Conservation (phyloP, 768 basidiomycete genomes). For the Mycena maculata region DNA sequence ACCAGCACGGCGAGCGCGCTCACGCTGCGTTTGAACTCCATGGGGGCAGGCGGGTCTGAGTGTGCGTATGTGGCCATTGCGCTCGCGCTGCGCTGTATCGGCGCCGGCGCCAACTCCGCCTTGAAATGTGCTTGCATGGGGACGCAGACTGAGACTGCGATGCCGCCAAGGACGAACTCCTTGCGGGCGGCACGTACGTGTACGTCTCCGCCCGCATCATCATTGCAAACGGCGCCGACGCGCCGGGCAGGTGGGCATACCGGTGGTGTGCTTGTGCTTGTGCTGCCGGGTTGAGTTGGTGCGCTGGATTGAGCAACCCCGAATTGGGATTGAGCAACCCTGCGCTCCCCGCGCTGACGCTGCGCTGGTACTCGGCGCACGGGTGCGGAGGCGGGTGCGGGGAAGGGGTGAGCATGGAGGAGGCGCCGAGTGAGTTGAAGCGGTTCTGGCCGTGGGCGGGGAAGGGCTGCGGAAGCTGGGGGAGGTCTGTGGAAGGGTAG, state of each 20-base stretch:
- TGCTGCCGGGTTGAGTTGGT: neutral
- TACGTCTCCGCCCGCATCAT: constrained; percentile 28
- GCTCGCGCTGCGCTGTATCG: constrained; percentile 21
- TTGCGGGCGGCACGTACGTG: constrained; percentile 3
- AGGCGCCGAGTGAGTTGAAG: constrained; percentile 69
- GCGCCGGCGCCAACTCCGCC: no score
- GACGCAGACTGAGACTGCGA: no score
- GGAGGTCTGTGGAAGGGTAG: constrained; percentile 27
- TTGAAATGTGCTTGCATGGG: no score
- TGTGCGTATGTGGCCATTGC: constrained; percentile 4
- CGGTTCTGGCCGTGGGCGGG: constrained; percentile 59
- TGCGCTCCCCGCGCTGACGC: constrained; percentile 35
- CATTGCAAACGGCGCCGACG: constrained; percentile 32
- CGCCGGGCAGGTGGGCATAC: constrained; percentile 31
- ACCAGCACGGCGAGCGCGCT: constrained; percentile 5
- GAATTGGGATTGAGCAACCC: neutral
- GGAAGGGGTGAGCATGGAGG: constrained; percentile 18
- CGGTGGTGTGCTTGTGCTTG: no score
- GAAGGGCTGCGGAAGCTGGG: constrained; percentile 27
- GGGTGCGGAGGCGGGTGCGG: neutral
- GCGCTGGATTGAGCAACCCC: neutral
- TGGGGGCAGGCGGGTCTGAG: neutral
- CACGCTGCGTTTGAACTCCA: constrained; percentile 20
- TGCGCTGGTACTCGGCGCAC: constrained; percentile 33
- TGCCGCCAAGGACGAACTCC: no score